Evolutionary conservation across 2,329 filamentous ascomycete genomes (phyloP).

Genomic region (Didymosphaeria variabile): DNA sequence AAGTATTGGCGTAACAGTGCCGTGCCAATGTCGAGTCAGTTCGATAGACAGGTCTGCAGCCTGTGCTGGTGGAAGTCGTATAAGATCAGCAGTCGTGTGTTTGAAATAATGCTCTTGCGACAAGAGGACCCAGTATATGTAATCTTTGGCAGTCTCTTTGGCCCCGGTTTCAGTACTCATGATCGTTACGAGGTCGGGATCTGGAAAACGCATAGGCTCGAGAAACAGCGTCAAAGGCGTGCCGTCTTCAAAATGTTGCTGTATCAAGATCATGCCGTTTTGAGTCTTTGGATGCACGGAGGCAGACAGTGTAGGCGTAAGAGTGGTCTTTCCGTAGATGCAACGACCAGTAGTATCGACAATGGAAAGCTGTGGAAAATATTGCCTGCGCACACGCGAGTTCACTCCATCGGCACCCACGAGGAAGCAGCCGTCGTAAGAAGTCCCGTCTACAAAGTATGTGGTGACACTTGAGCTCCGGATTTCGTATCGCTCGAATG

Average conservation of each 20-base stretch:
- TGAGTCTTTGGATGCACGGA: neutral
- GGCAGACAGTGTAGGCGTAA: neutral
- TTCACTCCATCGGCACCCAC: constrained; percentile 53
- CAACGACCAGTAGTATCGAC: constrained; percentile 52
- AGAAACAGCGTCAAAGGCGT: constrained; percentile 24
- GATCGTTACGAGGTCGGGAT: neutral
- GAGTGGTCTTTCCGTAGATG: constrained; percentile 53
- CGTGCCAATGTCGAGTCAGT: constrained; percentile 27
- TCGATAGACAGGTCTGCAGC: constrained; percentile 20
- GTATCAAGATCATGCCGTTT: neutral
- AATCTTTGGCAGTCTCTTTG: constrained; percentile 33
- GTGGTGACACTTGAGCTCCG: constrained; percentile 8
- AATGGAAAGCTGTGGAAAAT: constrained; percentile 15
- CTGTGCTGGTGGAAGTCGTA: constrained; percentile 13
- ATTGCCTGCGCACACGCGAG: constrained; percentile 19
- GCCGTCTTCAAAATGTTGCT: neutral
- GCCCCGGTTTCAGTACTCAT: neutral
- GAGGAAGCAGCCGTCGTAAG: constrained; percentile 24
- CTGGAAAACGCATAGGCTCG: constrained; percentile 34
- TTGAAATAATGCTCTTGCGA: constrained; percentile 23
- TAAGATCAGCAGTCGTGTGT: constrained; percentile 16
- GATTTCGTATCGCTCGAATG: constrained; percentile 20
- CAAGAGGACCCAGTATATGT: constrained; percentile 49
- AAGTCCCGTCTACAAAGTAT: constrained; percentile 21
- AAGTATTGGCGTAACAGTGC: constrained; percentile 21